Evolutionary conservation across 345 rosid species (phyloP), one percentile per base, ranked within the genome.

Genomic region (Kernera saxatilis): DNA sequence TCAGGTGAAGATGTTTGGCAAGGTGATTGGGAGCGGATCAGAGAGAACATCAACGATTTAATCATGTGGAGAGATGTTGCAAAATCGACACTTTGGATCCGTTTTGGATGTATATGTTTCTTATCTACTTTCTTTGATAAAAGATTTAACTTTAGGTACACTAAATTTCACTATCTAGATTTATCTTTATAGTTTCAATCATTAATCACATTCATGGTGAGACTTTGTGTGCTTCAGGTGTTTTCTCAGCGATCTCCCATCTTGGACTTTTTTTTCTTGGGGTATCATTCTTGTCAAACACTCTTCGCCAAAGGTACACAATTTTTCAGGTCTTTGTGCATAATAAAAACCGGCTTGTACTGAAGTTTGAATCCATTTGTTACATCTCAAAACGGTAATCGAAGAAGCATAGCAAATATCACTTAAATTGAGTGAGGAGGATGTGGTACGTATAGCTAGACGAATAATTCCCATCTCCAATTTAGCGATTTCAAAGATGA

Each of bases 71-170:
- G 76, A 70, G 96, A 93, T 74, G 84, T 72, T 59, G 89, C 97
- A 5, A 93, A 86, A 67, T 88, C 98, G 32, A 90, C 87, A 22
- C 85, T 93, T 56, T 93, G 98, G 96, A 88, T 90, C 60, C 97
- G 97, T 27, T 65, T 93, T 8, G 96, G 98, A 23, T 88, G 84
- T 69, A 49, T 91, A n/a, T 83, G 84, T 70, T 85, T 87, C 89
- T 43, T 90, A 12, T 88, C 96, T 53, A 86, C 97, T 81, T 87
- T 88, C 82, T 86, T 93, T 70, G 79, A 97, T 17, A 83, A 73
- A 82, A 91, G 96, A 26, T 61, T 89, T 49, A 82, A 52, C 82
- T 89, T 89, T 74, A 88, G 92, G 97, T 90, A 51, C 53, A 68
- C 37, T 68, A 59, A 8, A n/a, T n/a, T 12, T 55, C 32, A 14